Percentiles rank a stretch among this genome's conserved stretches.
phyloP scores from a whole-genome alignment of 1,284 basidiomycete genomes.

The Phellinidium pouzarii region DNA sequence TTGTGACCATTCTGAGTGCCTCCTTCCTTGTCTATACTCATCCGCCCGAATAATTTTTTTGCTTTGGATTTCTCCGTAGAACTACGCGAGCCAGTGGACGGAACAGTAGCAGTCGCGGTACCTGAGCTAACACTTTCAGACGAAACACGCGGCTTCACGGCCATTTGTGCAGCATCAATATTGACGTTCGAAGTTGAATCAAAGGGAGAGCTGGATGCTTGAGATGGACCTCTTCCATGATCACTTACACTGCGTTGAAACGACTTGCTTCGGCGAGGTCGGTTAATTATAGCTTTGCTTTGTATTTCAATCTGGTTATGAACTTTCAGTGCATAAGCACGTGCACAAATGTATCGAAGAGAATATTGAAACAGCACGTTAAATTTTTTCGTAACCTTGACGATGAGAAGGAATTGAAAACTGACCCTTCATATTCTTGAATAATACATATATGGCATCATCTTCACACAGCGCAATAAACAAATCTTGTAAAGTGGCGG shows the following conservation, averaged over 20 bases:
- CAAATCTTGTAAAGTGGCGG: constrained; percentile 72
- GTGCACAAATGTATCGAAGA: constrained; percentile 12
- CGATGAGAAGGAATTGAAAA: constrained; percentile 9
- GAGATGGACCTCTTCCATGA: constrained; percentile 17
- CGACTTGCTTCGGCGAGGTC: constrained; percentile 61
- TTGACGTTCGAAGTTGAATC: constrained; percentile 18
- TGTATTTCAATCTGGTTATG: constrained; percentile 72
- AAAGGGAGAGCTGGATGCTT: constrained; percentile 19
- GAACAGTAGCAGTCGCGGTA: constrained; percentile 16
- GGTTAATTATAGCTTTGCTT: constrained; percentile 41
- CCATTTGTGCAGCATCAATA: not conserved
- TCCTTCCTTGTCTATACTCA: constrained; percentile 24
- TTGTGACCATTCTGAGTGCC: constrained; percentile 39
- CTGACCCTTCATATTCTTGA: constrained; percentile 81
- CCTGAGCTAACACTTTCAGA: constrained; percentile 16
- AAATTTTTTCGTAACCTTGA: not conserved
- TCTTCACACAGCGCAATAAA: constrained; percentile 86
- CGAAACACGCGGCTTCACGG: constrained; percentile 13
- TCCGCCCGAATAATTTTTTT: constrained; percentile 18
- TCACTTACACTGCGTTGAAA: constrained; percentile 41
- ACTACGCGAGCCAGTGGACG: constrained; percentile 28
- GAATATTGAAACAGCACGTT: not conserved
- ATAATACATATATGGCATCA: constrained; percentile 73
- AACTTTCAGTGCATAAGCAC: constrained; percentile 35
- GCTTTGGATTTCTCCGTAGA: constrained; percentile 17